These are phyloP conservation scores for Corrigiola litoralis DNA, from an alignment of 179 eudicot genomes.

Conservation along the genomic window DNA sequence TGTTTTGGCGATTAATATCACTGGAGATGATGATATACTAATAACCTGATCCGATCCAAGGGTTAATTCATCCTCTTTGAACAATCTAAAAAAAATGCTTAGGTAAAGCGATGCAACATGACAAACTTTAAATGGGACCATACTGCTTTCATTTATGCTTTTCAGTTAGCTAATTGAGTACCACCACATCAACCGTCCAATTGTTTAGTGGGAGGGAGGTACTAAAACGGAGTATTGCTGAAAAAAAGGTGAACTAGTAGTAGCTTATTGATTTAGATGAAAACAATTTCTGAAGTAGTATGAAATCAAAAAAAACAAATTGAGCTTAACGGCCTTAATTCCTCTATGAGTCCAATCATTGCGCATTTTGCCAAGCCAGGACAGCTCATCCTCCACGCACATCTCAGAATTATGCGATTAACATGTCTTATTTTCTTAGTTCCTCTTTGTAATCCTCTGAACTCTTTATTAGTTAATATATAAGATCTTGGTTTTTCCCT, in stretches of 20 bases:
- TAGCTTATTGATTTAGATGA: neutral
- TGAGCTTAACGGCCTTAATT: neutral
- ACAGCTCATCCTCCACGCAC: conserved; percentile 31
- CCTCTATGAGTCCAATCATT: conserved; percentile 21
- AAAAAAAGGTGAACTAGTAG: neutral
- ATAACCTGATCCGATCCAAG: neutral
- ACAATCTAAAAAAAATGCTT: neutral
- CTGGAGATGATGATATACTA: no score
- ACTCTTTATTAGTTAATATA: neutral
- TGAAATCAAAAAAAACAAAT: neutral
- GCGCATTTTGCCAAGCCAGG: conserved; percentile 25
- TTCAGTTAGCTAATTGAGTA: conserved; percentile 14
- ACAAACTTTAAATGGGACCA: conserved; percentile 11
- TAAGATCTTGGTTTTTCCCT: no score
- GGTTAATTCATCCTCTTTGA: neutral
- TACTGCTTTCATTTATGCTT: conserved; percentile 20
- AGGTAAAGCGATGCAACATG: conserved; percentile 15
- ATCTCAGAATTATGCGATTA: conserved; percentile 5
- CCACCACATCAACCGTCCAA: conserved; percentile 19
- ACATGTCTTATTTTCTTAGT: conserved; percentile 3
- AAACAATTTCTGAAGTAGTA: neutral
- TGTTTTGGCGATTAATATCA: no score
- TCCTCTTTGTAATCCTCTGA: neutral
- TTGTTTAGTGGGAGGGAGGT: neutral
- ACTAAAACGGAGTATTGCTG: neutral